Evolutionary conservation across 345 rosid genomes (phyloP), one percentile per base, ranked within the genome.

Genomic region (Brassica incana): DNA sequence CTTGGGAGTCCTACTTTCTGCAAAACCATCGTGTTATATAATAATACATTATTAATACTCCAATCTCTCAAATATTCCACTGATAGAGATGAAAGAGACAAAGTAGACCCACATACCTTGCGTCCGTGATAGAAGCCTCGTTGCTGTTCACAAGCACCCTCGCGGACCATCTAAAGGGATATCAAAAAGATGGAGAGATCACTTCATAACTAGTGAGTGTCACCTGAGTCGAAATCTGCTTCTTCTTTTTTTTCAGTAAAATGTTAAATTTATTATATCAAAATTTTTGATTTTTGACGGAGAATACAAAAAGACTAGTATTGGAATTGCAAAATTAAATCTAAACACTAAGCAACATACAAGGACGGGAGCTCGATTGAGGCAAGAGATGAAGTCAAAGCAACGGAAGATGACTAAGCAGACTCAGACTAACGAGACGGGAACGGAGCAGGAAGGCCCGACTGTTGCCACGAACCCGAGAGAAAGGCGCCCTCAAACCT

Each of bases 1-100:
- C 97, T 95, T 33, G 94, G 97, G 72, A 95, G 99, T 76, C 99
- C 95, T 40, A 95, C 94, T 54, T 88, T 84, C 97, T 95, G 92
- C 84, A 84, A 84, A 29, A 84, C 69, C 73, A 81, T 63, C 59
- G 74, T 67, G 33, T 40, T n/a, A 50, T 68, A 48, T 5, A 56
- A 14, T 25, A 40, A 40, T 4, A 14, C 30, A n/a, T 27, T 48
- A 61, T 35, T 43, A 61, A 61, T 35, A 2, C 20, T 8, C 29
- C 11, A 59, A 45, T 40, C 14, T 59, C 40, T 18, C 12, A 52
- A 14, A 59, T 20, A 60, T 45, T 59, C 27, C 27, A 14, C 43
- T 14, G 52, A 59, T 70, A 30, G 11, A 9, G 1, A 40, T 15
- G 6, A n/a, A 40, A n/a, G 14, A n/a, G 20, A 73, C 56, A 67